Evolutionary conservation across 345 rosid genomes (phyloP).

Genomic region (Toxicodendron radicans): DNA sequence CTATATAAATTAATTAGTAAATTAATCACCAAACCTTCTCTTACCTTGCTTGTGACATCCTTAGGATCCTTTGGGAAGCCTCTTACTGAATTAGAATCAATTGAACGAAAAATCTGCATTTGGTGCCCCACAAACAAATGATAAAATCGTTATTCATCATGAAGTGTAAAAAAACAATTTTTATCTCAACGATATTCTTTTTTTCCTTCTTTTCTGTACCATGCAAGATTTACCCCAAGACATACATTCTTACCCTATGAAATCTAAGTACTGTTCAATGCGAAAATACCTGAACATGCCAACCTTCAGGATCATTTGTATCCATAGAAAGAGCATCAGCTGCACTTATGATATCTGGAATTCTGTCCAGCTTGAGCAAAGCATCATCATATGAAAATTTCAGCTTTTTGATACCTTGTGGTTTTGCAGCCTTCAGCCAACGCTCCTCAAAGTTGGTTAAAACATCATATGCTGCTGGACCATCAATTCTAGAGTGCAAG

Average conservation of each 20-base stretch:
- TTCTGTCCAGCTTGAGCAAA: constrained; percentile 68
- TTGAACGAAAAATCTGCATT: constrained; percentile 84
- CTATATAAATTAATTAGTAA: background rate
- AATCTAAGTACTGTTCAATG: constrained; percentile 12
- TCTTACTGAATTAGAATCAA: constrained; percentile 87
- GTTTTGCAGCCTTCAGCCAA: constrained; percentile 84
- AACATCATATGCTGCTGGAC: constrained; percentile 97
- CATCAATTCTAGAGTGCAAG: constrained; percentile 86
- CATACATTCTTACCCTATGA: constrained; percentile 3
- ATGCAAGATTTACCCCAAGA: constrained; percentile 8
- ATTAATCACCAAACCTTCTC: constrained; percentile 10
- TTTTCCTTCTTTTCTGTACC: background rate
- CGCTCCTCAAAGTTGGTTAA: constrained; percentile 93
- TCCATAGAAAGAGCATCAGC: constrained; percentile 46
- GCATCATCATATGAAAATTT: constrained; percentile 80
- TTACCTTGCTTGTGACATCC: constrained; percentile 72
- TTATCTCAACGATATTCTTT: background rate
- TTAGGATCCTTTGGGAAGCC: constrained; percentile 91
- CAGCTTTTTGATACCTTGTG: constrained; percentile 70
- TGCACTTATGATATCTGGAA: constrained; percentile 73
- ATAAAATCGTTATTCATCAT: constrained; percentile 1
- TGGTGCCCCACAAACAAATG: constrained; percentile 15
- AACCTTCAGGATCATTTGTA: constrained; percentile 65
- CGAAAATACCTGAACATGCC: constrained; percentile 87
- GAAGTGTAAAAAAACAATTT: background rate